These are phyloP conservation scores for Sclerotinia trifoliorum DNA, from an alignment of 2,329 filamentous ascomycete genomes.

Conservation along the genomic window DNA sequence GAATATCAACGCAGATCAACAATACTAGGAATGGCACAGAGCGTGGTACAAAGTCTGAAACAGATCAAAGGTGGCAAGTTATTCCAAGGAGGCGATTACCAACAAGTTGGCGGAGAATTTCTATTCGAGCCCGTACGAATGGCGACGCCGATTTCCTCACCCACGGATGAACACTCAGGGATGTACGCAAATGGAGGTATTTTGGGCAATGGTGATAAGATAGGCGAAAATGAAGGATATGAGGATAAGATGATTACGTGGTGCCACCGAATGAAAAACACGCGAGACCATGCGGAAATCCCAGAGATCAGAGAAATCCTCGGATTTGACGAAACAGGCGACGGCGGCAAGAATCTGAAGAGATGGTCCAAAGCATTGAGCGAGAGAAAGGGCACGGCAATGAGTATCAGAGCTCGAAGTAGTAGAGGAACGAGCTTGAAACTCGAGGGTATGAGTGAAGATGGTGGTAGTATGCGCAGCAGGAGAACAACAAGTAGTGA, in stretches of 20 bases:
- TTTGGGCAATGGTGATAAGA: conserved; percentile 24
- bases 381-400: conserved; percentile 54
- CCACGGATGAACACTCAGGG: background rate
- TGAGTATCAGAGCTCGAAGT: conserved; percentile 38
- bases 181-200: conserved; percentile 24
- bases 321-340: conserved; percentile 50
- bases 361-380: conserved; percentile 49
- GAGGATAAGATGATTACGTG: conserved; percentile 66
- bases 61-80: conserved; percentile 43
- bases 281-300: conserved; percentile 74
- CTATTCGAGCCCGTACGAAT: conserved; percentile 39
- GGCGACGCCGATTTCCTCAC: conserved; percentile 29
- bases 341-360: conserved; percentile 44
- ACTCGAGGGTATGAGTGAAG: conserved; percentile 14
- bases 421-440: conserved; percentile 17
- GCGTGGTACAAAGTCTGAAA: conserved; percentile 48
- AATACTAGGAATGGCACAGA: conserved; percentile 41
- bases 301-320: conserved; percentile 62
- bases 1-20: conserved; percentile 49
- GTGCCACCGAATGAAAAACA: conserved; percentile 80
- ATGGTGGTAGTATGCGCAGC: conserved; percentile 18
- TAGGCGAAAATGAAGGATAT: conserved; percentile 22
- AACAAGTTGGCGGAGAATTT: conserved; percentile 50
- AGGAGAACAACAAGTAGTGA: background rate
- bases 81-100: conserved; percentile 51